Evolutionary conservation across 345 rosid species (phyloP), one percentile per base, ranked within the genome.

Genomic region (Hirschfeldia incana): DNA sequence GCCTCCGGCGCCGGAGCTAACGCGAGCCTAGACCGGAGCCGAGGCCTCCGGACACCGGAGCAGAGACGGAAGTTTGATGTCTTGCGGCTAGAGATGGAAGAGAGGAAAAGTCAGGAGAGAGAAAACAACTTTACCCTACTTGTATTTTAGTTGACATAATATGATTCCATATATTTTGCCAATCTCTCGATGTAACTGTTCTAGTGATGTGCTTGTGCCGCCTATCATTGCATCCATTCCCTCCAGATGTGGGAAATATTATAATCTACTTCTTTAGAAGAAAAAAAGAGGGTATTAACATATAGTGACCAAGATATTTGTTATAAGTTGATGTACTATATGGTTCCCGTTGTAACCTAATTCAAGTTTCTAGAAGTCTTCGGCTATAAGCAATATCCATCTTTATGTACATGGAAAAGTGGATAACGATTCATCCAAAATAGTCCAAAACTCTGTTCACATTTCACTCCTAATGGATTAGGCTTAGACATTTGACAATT

Each of bases 301-400:
- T 30, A 30, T 27, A 59, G 12, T 73, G 70, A 46, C 46, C 5
- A 37, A 59, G 70, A 68, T 59, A 49, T 49, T 79, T 67, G 42
- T 49, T 60, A 49, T 28, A 61, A 60, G 60, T 65, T 78, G 67
- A 33, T n/a, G 2, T 53, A 61, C 16, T 4, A 27, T 15, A 51
- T 68, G 78, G 75, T 68, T 75, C 82, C 78, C 59, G 63, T 61
- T 59, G 37, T 66, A 11, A 66, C 26, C 63, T 21, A 8, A 66
- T 8, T 67, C 11, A 74, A 34, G 75, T 49, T 79, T 79, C 78
- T 79, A 74, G 78, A 79, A 79, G 75, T 70, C 60, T 61, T 67
- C 59, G 13, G 16, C 8, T 27, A 27, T 27, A 16, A 49, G 58
- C 8, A 65, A 64, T 49, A 77, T 76, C 13, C 49, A 77, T 77